Conservation (phyloP, 2,329 filamentous ascomycete species). For the Ophiostoma montium region DNA sequence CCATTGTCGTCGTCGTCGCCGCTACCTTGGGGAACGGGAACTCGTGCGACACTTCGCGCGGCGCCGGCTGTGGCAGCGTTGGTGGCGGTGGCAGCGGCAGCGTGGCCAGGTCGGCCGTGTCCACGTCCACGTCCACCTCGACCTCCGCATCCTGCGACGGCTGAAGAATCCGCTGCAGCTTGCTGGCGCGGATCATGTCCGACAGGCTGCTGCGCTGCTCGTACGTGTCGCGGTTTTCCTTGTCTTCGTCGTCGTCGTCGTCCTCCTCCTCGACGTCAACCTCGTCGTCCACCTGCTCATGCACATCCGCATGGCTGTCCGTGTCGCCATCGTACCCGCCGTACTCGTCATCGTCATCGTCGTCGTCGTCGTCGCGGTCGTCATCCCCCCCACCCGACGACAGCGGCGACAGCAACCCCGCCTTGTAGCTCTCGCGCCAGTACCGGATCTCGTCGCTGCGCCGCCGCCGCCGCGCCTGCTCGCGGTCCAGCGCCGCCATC, state of each 20-base stretch:
- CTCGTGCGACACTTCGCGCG: not conserved
- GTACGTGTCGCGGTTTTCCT: not conserved
- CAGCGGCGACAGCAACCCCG: conserved; percentile 33
- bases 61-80: not conserved
- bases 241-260: not conserved
- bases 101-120: not conserved
- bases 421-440: conserved; percentile 47
- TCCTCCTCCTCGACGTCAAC: conserved; percentile 11
- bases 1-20: not conserved
- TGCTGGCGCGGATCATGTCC: not conserved
- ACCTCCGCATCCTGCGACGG: not conserved
- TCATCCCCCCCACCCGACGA: conserved; percentile 25
- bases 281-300: not conserved
- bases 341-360: conserved; percentile 4
- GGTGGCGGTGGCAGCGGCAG: not conserved
- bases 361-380: conserved; percentile 12
- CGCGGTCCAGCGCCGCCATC: conserved; percentile 19
- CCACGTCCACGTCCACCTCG: not conserved
- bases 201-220: conserved; percentile 4
- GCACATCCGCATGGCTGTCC: not conserved
- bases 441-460: conserved; percentile 51
- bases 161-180: not conserved
- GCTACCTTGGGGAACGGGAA: not conserved
- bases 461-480: conserved; percentile 33
- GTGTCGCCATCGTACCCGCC: conserved; percentile 6